These are phyloP conservation scores for Rhodotorula glutinis DNA, from an alignment of 1,284 basidiomycete species.

Conservation along the genomic window DNA sequence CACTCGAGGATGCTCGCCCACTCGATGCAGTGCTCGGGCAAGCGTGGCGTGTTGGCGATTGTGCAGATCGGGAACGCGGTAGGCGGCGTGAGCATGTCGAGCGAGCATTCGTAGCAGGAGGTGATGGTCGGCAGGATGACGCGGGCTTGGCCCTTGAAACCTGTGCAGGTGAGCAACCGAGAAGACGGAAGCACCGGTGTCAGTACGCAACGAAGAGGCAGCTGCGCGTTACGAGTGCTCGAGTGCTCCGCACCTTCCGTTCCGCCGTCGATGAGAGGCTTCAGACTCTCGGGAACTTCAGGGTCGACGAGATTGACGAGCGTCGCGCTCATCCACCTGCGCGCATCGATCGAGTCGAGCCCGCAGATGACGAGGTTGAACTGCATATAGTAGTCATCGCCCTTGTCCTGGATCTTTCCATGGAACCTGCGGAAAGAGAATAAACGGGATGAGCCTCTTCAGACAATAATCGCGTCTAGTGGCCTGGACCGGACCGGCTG, in stretches of 20 bases:
- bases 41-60: slow-evolving; percentile 95
- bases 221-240: not conserved
- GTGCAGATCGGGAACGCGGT: slow-evolving; percentile 98
- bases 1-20: slow-evolving; percentile 99
- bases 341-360: slow-evolving; percentile 93
- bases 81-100: slow-evolving; percentile 97
- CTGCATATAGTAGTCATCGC: slow-evolving; percentile 90
- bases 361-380: slow-evolving; percentile 97
- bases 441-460: not conserved
- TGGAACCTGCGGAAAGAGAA: slow-evolving; percentile 63
- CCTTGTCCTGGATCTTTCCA: slow-evolving; percentile 98
- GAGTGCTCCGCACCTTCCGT: slow-evolving; percentile 73
- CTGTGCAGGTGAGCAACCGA: slow-evolving; percentile 52
- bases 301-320: slow-evolving; percentile 89
- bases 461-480: no score
- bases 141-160: slow-evolving; percentile 96
- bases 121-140: slow-evolving; percentile 94
- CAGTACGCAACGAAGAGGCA: not conserved
- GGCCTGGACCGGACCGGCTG: no score
- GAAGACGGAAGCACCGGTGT: not conserved
- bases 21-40: slow-evolving; percentile 99
- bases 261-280: slow-evolving; percentile 98
- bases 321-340: slow-evolving; percentile 98
- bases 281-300: slow-evolving; percentile 85
- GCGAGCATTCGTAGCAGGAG: slow-evolving; percentile 96